A percentile compares a stretch with the other conserved stretches of the same genome.
Evolutionary conservation across 2,329 filamentous ascomycete species (phyloP).

Genomic region (Botrytis cinerea): DNA sequence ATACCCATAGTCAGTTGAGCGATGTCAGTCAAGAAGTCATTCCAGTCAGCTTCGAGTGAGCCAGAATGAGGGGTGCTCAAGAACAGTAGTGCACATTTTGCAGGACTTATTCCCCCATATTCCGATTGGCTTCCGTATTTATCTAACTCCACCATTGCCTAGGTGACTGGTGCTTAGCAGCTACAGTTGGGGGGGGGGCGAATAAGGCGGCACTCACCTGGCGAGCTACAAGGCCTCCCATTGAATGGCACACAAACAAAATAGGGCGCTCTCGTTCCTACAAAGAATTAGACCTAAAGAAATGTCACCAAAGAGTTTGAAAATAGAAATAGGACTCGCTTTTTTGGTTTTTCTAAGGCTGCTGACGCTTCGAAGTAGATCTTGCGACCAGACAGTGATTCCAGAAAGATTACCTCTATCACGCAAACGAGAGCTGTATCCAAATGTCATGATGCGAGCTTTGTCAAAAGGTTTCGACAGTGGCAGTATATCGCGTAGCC

Average conservation of each 20-base stretch:
- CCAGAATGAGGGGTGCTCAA: not conserved
- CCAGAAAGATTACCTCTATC: not conserved
- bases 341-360: not conserved
- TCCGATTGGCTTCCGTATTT: not conserved
- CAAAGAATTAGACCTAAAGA: not conserved
- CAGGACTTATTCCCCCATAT: not conserved
- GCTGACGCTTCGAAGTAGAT: slow-evolving; percentile 6
- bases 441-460: slow-evolving; percentile 9
- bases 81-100: not conserved
- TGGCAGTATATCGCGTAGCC: not conserved
- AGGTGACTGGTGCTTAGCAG: not conserved
- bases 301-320: not conserved
- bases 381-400: not conserved
- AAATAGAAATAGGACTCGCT: not conserved
- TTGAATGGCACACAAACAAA: slow-evolving; percentile 2
- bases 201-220: not conserved
- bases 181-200: not conserved
- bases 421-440: not conserved
- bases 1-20: not conserved
- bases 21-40: not conserved
- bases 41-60: slow-evolving; percentile 3
- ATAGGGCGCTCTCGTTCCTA: slow-evolving; percentile 13
- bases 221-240: slow-evolving; percentile 9
- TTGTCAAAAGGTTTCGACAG: slow-evolving; percentile 2
- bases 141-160: slow-evolving; percentile 4